Evolutionary conservation across 2,329 filamentous ascomycete species (phyloP).

Genomic region (Septoria petroselini): DNA sequence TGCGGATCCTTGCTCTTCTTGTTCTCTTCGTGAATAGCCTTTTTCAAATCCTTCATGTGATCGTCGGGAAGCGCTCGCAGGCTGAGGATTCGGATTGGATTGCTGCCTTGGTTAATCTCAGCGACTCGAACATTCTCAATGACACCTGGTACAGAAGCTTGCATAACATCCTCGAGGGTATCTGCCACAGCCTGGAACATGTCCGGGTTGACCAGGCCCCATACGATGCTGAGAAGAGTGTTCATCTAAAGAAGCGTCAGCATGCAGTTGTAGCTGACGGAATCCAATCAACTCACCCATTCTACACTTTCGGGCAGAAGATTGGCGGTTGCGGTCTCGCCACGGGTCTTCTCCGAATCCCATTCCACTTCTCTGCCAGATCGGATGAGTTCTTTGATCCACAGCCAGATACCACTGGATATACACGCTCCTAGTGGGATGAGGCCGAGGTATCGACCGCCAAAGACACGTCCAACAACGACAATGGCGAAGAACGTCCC

Average conservation of each 20-base stretch:
- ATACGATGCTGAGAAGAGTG: slow-evolving; percentile 75
- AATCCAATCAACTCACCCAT: slow-evolving; percentile 52
- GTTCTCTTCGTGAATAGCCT: slow-evolving; percentile 74
- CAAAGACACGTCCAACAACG: slow-evolving; percentile 74
- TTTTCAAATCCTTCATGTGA: slow-evolving; percentile 77
- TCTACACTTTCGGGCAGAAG: slow-evolving; percentile 85
- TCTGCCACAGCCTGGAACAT: slow-evolving; percentile 94
- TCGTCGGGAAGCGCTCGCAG: slow-evolving; percentile 78
- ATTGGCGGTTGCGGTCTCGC: slow-evolving; percentile 79
- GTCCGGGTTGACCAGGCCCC: slow-evolving; percentile 90
- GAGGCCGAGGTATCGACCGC: slow-evolving; percentile 71
- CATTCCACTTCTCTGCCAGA: slow-evolving; percentile 83
- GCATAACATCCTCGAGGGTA: slow-evolving; percentile 93
- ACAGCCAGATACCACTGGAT: slow-evolving; percentile 76
- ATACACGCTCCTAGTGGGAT: slow-evolving; percentile 70
- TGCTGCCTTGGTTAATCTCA: slow-evolving; percentile 90
- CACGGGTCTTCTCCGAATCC: slow-evolving; percentile 80
- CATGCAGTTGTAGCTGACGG: no score
- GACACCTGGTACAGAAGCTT: slow-evolving; percentile 83
- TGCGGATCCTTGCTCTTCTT: slow-evolving; percentile 79
- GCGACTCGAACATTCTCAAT: slow-evolving; percentile 94
- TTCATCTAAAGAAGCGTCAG: slow-evolving; percentile 59
- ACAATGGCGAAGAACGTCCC: slow-evolving; percentile 71
- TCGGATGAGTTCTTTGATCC: slow-evolving; percentile 81
- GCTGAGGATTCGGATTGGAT: slow-evolving; percentile 83